A percentile compares a stretch with the other conserved stretches of the same genome.
Conservation (phyloP, 805 yeast species). For the Starmerella gropengiesseri region DNA sequence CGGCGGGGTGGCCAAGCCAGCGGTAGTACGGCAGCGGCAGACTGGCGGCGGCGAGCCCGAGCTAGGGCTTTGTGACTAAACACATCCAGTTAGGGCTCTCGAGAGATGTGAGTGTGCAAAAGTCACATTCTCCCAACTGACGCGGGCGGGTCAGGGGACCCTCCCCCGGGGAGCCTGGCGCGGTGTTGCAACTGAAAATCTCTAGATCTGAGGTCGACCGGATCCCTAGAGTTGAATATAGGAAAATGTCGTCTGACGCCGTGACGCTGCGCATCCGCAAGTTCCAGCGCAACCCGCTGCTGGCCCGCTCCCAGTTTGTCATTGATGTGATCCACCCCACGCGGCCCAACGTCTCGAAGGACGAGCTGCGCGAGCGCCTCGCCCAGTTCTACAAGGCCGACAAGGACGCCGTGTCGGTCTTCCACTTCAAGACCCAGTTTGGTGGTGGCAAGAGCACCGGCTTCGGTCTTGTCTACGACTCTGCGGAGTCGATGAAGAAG, state of each 20-base stretch:
- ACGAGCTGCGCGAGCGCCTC: conserved; percentile 92
- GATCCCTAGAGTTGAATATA: conserved; percentile 2
- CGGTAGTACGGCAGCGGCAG: no score
- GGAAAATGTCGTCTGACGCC: conserved; percentile 71
- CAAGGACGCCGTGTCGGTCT: conserved; percentile 90
- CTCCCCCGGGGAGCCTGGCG: conserved; percentile 15
- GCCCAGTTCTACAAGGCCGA: conserved; percentile 83
- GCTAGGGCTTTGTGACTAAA: background rate
- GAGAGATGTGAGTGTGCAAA: background rate
- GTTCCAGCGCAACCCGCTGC: conserved; percentile 97
- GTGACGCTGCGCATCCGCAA: conserved; percentile 99
- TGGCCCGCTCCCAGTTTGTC: conserved; percentile 99
- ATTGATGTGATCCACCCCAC: conserved; percentile 99
- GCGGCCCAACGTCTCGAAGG: conserved; percentile 98
- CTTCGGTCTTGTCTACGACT: conserved; percentile 97
- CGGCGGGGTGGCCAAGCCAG: no score
- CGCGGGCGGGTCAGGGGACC: conserved; percentile 15
- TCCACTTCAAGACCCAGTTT: conserved; percentile 98
- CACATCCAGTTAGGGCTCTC: conserved; percentile 1
- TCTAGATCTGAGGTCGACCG: conserved; percentile 14
- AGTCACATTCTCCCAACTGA: conserved; percentile 16
- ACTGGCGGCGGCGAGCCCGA: no score
- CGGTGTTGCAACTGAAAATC: conserved; percentile 14
- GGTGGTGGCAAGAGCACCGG: conserved; percentile 99
- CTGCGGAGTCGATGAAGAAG: conserved; percentile 93